Percentiles rank a stretch among this genome's conserved stretches.
Evolutionary conservation across 306 rosid species (phyloP).

Genomic region (Prinsepia uniflora): DNA sequence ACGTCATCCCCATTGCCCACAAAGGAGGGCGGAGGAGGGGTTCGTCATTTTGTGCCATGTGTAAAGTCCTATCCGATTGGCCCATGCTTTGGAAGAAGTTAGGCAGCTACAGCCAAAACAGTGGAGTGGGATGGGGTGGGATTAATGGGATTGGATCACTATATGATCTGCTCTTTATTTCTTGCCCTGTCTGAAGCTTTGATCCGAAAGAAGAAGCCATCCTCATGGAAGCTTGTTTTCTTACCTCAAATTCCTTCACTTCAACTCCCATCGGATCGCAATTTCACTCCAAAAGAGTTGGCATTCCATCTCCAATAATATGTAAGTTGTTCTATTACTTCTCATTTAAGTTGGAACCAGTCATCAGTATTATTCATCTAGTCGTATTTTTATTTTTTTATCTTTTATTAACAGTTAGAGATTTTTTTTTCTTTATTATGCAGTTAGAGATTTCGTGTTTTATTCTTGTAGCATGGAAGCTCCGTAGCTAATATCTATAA

Average conservation of each 20-base stretch:
- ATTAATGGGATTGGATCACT: slow-evolving; percentile 28
- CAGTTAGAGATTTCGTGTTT: no score
- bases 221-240: slow-evolving; percentile 72
- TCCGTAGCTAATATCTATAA: no score
- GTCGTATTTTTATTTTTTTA: no score
- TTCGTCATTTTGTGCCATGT: slow-evolving; percentile 25
- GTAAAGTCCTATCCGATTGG: slow-evolving; percentile 46
- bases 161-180: slow-evolving; percentile 6
- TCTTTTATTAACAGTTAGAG: no score
- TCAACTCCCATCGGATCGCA: slow-evolving; percentile 5
- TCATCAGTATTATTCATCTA: no score
- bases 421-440: no score
- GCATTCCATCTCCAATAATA: slow-evolving; percentile 29
- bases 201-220: slow-evolving; percentile 9
- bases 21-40: slow-evolving; percentile 6
- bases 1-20: slow-evolving; percentile 31
- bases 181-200: slow-evolving; percentile 8
- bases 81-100: slow-evolving; percentile 32
- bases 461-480: no score
- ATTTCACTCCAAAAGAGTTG: slow-evolving; percentile 34
- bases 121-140: slow-evolving; percentile 18
- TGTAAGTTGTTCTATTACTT: slow-evolving; percentile 34
- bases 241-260: slow-evolving; percentile 52
- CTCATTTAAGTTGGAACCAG: neutral
- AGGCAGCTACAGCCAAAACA: slow-evolving; percentile 25